Base-by-base conservation (phyloP, 192 early-diverging fungal species). In the Pilobolus umbonatus region DNA sequence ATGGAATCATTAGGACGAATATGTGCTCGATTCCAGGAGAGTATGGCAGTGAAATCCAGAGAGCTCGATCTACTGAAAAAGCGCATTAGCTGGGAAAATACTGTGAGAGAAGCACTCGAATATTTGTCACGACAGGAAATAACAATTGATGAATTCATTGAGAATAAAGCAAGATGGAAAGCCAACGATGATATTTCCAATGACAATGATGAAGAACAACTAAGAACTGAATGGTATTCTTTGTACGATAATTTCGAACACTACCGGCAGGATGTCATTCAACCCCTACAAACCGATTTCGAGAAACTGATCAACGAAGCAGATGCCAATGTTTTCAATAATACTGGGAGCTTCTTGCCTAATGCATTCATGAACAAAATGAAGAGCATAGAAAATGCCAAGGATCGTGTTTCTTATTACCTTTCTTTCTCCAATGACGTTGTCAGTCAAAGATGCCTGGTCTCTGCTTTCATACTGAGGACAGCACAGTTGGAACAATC, bases 391-490 rank as follows among this genome's bases (percentile, higher is more conserved):
- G 46, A 31, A 25, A 3, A 8, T 10, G 45, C 38, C 0, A 9
- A 32, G 19, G 35, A 25, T 4, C 46, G 46, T 11, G 32, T 32
- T 14, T 12, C 50, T 8, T 40, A 24, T n/a, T 26, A 47, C 10
- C 46, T 68, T 44, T 44, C 25, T 12, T 68, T 62, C 39, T 59
- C 66, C 4, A 62, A 68, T 21, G 34, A 56, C 4, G 54, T 68
- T 29, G 54, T 68, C 5, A 28, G 53, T 24, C 66, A 68, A 22
- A 38, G 58, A 29, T 47, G 59, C 4, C 34, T 50, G 14, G 45
- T 62, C 6, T 26, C 59, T 14, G 42, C 29, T 2, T 68, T 68
- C 49, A 62, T 68, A 34, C 31, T 40, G 15, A 17, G 60, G 10
- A 60, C 66, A 9, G 59, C 55, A 22, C 52, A 64, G 17, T 17